Conservation (phyloP, 1,284 basidiomycete species). For the Irpex lacteus region DNA sequence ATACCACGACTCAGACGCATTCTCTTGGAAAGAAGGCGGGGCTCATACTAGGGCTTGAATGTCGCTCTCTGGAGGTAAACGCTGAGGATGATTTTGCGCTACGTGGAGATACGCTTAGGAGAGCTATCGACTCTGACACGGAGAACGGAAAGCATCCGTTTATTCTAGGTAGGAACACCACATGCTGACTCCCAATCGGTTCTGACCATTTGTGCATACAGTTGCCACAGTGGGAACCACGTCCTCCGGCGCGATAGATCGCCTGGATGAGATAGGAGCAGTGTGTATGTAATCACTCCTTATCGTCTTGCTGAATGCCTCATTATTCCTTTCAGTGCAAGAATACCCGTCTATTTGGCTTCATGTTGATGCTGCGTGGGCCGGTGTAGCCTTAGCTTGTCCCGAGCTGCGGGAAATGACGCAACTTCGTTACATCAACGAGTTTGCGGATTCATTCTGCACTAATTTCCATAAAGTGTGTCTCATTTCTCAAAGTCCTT, state of each 20-base stretch:
- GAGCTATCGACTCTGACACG: constrained; percentile 69
- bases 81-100: constrained; percentile 70
- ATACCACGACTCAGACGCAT: constrained; percentile 91
- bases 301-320: no score
- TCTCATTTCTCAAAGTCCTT: neutral
- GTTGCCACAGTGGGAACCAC: constrained; percentile 93
- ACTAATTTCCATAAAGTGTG: constrained; percentile 90
- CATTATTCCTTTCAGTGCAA: constrained; percentile 40
- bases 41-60: constrained; percentile 76
- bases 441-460: constrained; percentile 78
- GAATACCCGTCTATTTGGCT: constrained; percentile 75
- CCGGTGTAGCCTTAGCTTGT: constrained; percentile 75
- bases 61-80: constrained; percentile 71
- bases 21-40: constrained; percentile 86
- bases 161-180: constrained; percentile 59
- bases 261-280: constrained; percentile 70
- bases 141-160: constrained; percentile 71
- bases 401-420: constrained; percentile 71
- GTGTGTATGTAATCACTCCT: constrained; percentile 49
- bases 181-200: no score
- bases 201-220: constrained; percentile 24
- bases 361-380: constrained; percentile 94
- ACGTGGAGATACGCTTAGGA: constrained; percentile 59
- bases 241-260: constrained; percentile 86
- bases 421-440: constrained; percentile 75